Base-by-base conservation (phyloP, 202 grass and related monocot genomes). In the Saccharum hybrid region DNA sequence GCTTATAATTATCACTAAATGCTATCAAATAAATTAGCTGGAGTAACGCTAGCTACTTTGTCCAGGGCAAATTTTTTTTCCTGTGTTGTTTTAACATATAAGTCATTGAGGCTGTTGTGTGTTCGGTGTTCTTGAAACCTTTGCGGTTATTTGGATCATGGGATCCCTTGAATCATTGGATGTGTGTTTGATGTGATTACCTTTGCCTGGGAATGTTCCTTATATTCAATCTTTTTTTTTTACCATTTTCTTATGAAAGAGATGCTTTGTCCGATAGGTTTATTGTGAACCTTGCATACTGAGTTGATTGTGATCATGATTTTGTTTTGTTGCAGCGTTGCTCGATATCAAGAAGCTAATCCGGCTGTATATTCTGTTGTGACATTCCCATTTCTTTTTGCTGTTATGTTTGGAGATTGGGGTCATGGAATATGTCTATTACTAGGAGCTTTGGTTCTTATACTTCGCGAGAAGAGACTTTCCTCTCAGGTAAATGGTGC, bases 321-420 rank as follows among this genome's bases (percentile, higher is more conserved):
- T 75, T 37, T 81, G 19, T 71, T 40, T 78, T 83, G 39, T 83
- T 93, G 81, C 93, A 99, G 96, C 39, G 76, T 99, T 91, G 93
- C 93, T 40, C 92, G 88, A 90, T 99, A 96, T 85, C 89, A 96
- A 92, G 96, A 99, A 89, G 80, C 86, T 60, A 99, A 99, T 92
- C 96, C 96, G 69, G 96, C 96, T 86, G 93, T 99, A 74, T 99
- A 96, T 88, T 94, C 93, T 82, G 89, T 99, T 73, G 82, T 99
- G 75, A 99, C 96, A 46, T 99, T 99, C 79, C 96, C 96, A 86
- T 99, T 99, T 89, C 91, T 96, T 80, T 99, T 99, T 73, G 96
- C 96, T 88, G 96, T 99, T 45, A 99, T 99, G 96, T 99, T 99
- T 89, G 96, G 96, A 87, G 96, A 99, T 87, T 99, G 96, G 96